A percentile compares a stretch with the other conserved stretches of the same genome.
These are phyloP conservation scores for Plasmodium fragile DNA, from an alignment of 169 alveolate species.

Conservation along the genomic window DNA sequence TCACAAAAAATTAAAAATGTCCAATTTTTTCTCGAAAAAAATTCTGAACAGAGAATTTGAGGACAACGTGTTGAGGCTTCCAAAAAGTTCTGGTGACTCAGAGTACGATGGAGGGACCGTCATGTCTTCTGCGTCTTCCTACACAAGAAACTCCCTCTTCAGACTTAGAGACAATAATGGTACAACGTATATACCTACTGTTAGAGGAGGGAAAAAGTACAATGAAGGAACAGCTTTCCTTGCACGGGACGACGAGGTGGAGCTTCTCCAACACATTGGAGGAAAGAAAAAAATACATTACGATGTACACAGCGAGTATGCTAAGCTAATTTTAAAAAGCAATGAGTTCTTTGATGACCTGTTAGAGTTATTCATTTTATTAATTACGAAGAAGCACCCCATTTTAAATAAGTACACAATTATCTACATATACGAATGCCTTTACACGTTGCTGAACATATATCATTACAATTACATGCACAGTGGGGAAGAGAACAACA, in stretches of 20 bases:
- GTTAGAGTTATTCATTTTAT: conserved; percentile 22
- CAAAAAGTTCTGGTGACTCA: neutral
- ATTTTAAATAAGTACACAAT: conserved; percentile 67
- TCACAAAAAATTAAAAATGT: conserved; percentile 50
- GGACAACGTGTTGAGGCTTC: conserved; percentile 6
- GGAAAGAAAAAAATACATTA: conserved; percentile 5
- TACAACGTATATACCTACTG: neutral
- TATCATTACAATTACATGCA: conserved; percentile 35
- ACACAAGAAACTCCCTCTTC: neutral
- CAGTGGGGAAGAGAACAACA: neutral
- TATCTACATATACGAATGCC: conserved; percentile 73
- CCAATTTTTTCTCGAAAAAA: conserved; percentile 24
- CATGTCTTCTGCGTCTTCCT: neutral
- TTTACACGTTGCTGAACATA: conserved; percentile 57
- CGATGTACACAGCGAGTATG: conserved; percentile 65
- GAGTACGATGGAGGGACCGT: neutral
- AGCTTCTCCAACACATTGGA: neutral
- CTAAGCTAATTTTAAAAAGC: conserved; percentile 38
- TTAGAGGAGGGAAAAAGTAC: neutral
- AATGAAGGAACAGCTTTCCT: neutral
- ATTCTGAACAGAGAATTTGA: conserved; percentile 56
- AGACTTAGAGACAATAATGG: neutral
- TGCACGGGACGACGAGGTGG: neutral
- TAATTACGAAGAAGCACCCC: conserved; percentile 72
- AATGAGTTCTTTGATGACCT: conserved; percentile 62